These are phyloP conservation scores for Corinectria fuckeliana DNA, from an alignment of 2,329 filamentous ascomycete genomes.

Conservation along the genomic window DNA sequence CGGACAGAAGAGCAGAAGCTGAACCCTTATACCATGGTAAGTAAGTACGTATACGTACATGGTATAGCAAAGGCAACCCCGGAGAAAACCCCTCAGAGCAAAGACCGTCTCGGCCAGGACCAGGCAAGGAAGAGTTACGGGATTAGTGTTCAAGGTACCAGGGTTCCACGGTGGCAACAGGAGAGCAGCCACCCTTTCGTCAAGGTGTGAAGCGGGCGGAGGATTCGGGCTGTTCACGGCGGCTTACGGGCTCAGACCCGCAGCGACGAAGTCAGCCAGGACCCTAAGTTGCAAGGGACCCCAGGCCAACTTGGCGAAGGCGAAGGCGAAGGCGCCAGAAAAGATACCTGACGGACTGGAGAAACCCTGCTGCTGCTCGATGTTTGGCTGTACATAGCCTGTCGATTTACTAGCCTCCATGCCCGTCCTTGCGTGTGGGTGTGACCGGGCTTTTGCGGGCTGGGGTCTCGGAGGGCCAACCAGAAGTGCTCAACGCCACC, in stretches of 20 bases:
- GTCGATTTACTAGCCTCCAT: too few relatives aligned
- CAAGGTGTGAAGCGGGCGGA: constrained; percentile 20
- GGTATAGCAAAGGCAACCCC: constrained; percentile 24
- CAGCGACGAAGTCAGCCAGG: constrained; percentile 33
- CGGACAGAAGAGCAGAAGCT: constrained; percentile 4
- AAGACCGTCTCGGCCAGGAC: constrained; percentile 32
- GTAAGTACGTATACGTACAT: too few relatives aligned
- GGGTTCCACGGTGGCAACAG: constrained; percentile 18
- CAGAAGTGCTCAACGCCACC: constrained; percentile 4
- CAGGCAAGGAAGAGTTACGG: constrained; percentile 23
- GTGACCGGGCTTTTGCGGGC: constrained; percentile 4
- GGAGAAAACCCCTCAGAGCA: constrained; percentile 38
- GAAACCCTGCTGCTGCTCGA: too few relatives aligned
- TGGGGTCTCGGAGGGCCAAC: neutral
- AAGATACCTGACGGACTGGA: constrained; percentile 35
- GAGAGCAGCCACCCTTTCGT: constrained; percentile 16
- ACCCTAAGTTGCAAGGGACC: constrained; percentile 3
- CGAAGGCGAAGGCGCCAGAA: neutral
- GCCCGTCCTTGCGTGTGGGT: too few relatives aligned
- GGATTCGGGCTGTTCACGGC: constrained; percentile 29
- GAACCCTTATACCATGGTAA: constrained; percentile 5
- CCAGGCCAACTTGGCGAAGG: too few relatives aligned
- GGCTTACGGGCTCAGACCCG: constrained; percentile 28
- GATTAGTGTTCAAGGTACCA: constrained; percentile 19
- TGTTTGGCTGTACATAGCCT: too few relatives aligned